Evolutionary conservation across 441 rosid genomes (phyloP).

Genomic region (Brassica hybrid): DNA sequence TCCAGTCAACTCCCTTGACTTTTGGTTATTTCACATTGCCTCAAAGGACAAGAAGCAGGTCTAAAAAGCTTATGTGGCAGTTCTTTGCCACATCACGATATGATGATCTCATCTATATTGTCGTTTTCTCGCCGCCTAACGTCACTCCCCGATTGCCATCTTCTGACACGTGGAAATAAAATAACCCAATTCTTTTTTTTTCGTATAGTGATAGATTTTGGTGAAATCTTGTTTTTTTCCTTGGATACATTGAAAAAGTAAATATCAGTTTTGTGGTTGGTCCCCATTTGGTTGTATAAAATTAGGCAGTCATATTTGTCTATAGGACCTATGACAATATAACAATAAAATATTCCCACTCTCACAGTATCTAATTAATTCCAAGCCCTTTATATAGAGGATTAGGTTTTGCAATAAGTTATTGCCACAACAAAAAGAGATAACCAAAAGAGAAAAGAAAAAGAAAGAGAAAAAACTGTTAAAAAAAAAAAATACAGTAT

Average conservation of each 20-base stretch:
- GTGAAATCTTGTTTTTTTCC: slow-evolving; percentile 31
- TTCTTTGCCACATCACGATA: slow-evolving; percentile 17
- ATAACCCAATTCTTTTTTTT: not conserved
- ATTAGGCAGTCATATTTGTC: slow-evolving; percentile 41
- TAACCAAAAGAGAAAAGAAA: not conserved
- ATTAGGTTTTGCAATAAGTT: slow-evolving; percentile 36
- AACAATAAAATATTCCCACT: slow-evolving; percentile 34
- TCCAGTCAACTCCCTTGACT: slow-evolving; percentile 28
- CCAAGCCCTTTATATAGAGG: slow-evolving; percentile 36
- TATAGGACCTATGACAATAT: slow-evolving; percentile 25
- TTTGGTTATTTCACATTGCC: not conserved
- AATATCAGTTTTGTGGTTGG: slow-evolving; percentile 29
- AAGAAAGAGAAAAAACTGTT: not conserved
- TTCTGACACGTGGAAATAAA: slow-evolving; percentile 30
- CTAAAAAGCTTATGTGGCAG: slow-evolving; percentile 26
- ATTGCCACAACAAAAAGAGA: slow-evolving; percentile 35
- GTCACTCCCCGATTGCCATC: slow-evolving; percentile 26
- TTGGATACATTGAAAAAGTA: not conserved
- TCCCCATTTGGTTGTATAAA: slow-evolving; percentile 22
- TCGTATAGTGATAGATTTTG: slow-evolving; percentile 23
- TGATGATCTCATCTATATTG: slow-evolving; percentile 32
- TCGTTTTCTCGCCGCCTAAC: slow-evolving; percentile 44
- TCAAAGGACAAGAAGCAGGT: slow-evolving; percentile 22
- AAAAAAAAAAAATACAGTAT: slow-evolving; percentile 6
- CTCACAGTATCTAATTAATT: slow-evolving; percentile 29